These are phyloP conservation scores for Russula emetica DNA, from an alignment of 768 basidiomycete genomes.

Conservation along the genomic window DNA sequence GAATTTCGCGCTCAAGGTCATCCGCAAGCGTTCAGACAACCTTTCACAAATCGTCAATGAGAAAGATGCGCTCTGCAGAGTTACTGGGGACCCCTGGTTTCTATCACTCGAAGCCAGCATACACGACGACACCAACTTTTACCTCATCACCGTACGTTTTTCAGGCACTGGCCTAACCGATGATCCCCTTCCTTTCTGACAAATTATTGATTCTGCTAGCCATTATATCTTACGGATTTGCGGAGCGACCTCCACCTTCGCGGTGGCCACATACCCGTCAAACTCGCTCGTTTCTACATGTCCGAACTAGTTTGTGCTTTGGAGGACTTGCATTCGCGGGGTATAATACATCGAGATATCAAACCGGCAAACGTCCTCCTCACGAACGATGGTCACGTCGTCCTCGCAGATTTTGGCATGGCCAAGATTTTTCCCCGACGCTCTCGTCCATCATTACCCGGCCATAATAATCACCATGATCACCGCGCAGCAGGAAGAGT, in stretches of 20 bases:
- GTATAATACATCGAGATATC: conserved; percentile 48
- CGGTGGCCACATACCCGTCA: conserved; percentile 15
- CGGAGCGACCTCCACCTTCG: conserved; percentile 22
- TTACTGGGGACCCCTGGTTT: conserved; percentile 18
- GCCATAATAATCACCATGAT: not conserved
- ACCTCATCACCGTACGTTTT: conserved; percentile 24
- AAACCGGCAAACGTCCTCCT: conserved; percentile 40
- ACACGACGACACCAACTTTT: conserved; percentile 28
- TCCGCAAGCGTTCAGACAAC: conserved; percentile 21
- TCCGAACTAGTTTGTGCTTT: conserved; percentile 27
- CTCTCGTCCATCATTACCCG: not conserved
- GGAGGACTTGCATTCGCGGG: conserved; percentile 38
- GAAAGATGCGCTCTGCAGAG: conserved; percentile 20
- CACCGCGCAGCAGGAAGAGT: conserved; percentile 1
- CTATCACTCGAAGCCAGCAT: conserved; percentile 26
- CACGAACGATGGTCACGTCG: conserved; percentile 16
- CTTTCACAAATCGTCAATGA: conserved; percentile 15
- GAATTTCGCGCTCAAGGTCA: conserved; percentile 22
- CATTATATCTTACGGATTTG: conserved; percentile 20
- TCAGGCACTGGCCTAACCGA: not conserved
- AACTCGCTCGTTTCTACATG: conserved; percentile 25
- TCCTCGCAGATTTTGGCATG: conserved; percentile 28
- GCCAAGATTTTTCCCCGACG: conserved; percentile 22
- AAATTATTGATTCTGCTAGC: not conserved
- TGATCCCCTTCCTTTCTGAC: conserved; percentile 1